phyloP scores from a whole-genome alignment of 306 rosid species.

The Cicer pinnatifidum region DNA sequence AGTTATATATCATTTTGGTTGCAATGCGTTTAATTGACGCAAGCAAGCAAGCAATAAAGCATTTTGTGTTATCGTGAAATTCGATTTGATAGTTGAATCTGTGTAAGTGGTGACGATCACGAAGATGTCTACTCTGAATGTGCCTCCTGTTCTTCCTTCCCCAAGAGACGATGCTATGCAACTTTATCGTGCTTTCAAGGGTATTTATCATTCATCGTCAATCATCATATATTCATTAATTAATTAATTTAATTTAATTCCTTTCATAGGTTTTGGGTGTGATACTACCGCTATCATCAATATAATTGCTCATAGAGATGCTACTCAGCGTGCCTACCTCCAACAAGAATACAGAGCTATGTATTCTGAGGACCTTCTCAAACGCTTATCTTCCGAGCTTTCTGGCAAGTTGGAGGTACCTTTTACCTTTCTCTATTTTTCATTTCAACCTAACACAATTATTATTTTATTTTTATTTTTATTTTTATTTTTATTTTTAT shows the following conservation, averaged over 20 bases:
- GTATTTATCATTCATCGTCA: constrained; percentile 35
- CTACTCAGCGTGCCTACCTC: constrained; percentile 67
- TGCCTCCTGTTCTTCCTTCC: constrained; percentile 64
- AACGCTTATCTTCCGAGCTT: constrained; percentile 73
- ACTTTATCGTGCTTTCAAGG: constrained; percentile 81
- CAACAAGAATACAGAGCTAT: constrained; percentile 69
- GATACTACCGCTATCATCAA: constrained; percentile 71
- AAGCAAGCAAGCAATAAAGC: too few species aligned
- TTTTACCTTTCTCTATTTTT: background rate
- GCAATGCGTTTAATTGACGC: too few species aligned
- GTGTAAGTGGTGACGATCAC: too few species aligned
- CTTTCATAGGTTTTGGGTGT: constrained; percentile 73
- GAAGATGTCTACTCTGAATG: constrained; percentile 50
- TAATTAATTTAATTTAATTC: background rate
- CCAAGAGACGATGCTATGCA: constrained; percentile 72
- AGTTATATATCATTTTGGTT: too few species aligned
- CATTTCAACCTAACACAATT: too few species aligned
- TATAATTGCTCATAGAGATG: constrained; percentile 74
- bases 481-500: background rate
- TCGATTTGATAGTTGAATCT: too few species aligned
- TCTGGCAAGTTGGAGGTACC: constrained; percentile 70
- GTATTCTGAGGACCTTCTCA: constrained; percentile 64
- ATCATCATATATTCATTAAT: too few species aligned
- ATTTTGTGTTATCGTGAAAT: too few species aligned
- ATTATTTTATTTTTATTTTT: too few species aligned